Conservation (phyloP, 73 alveolate species). For the Paramecium tetraurelia region DNA sequence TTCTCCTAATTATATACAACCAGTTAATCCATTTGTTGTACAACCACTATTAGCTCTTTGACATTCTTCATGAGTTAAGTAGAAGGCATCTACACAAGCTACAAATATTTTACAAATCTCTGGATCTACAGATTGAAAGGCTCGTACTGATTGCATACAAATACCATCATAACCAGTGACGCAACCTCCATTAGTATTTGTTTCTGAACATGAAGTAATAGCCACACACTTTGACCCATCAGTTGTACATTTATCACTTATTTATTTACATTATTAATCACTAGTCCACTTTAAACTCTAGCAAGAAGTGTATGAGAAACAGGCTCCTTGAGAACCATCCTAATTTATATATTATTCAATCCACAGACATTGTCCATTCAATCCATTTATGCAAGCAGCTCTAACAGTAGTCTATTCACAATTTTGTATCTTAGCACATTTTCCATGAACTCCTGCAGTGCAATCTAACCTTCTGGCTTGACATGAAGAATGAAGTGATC, state of each 20-base stretch:
- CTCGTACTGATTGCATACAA: neutral
- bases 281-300: neutral
- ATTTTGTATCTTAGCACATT: neutral
- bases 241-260: neutral
- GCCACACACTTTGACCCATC: neutral
- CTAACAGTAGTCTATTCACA: neutral
- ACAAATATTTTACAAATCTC: neutral
- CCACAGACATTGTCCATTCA: constrained; percentile 27
- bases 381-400: neutral
- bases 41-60: neutral
- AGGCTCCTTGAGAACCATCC: neutral
- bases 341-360: neutral
- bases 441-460: neutral
- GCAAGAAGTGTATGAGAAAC: neutral
- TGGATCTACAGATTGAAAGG: neutral
- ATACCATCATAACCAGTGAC: neutral
- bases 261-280: neutral
- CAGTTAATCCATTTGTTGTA: constrained; percentile 1
- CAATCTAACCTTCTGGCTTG: neutral
- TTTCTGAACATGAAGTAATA: neutral
- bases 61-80: neutral
- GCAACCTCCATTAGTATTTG: neutral
- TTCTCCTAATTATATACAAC: neutral
- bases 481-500: neutral
- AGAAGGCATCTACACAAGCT: neutral